These are phyloP conservation scores for Fusarium scirpi DNA, from an alignment of 2,329 filamentous ascomycete genomes.

Conservation along the genomic window DNA sequence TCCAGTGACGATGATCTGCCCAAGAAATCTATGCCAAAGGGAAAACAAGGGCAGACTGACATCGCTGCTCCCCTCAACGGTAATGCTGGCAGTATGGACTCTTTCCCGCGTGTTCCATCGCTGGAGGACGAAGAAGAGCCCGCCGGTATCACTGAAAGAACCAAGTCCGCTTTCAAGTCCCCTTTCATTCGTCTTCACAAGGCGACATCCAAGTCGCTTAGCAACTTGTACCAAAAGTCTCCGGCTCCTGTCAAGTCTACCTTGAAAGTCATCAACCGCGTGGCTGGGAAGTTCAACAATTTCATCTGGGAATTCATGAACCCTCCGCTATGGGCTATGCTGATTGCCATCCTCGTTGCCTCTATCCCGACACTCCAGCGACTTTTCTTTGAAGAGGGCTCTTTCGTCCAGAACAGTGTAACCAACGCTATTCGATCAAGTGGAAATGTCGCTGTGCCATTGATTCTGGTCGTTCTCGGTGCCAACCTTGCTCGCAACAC, in stretches of 20 bases:
- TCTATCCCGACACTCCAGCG: conserved; percentile 85
- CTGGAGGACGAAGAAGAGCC: conserved; percentile 56
- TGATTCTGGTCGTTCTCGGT: conserved; percentile 94
- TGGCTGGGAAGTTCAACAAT: conserved; percentile 62
- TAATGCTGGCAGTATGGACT: conserved; percentile 66
- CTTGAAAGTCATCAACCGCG: conserved; percentile 48
- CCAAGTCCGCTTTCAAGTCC: conserved; percentile 50
- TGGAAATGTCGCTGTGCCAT: conserved; percentile 89
- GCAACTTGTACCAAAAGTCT: conserved; percentile 52
- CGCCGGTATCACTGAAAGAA: conserved; percentile 55
- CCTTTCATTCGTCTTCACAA: conserved; percentile 43
- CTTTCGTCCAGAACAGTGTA: conserved; percentile 92
- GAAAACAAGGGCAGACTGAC: conserved; percentile 43
- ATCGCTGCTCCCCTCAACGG: conserved; percentile 48
- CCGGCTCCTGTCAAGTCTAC: conserved; percentile 57
- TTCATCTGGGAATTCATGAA: conserved; percentile 97
- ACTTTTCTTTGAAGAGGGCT: conserved; percentile 88
- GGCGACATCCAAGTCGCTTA: conserved; percentile 40
- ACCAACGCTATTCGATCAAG: conserved; percentile 88
- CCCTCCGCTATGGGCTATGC: conserved; percentile 97
- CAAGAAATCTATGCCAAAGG: conserved; percentile 50
- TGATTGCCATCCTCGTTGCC: conserved; percentile 89
- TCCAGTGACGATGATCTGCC: conserved; percentile 60
- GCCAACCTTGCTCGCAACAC: conserved; percentile 96
- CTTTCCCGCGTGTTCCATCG: conserved; percentile 69